Conservation (phyloP, 371 early-diverging fungal genomes). For the Mucor velutinosus region DNA sequence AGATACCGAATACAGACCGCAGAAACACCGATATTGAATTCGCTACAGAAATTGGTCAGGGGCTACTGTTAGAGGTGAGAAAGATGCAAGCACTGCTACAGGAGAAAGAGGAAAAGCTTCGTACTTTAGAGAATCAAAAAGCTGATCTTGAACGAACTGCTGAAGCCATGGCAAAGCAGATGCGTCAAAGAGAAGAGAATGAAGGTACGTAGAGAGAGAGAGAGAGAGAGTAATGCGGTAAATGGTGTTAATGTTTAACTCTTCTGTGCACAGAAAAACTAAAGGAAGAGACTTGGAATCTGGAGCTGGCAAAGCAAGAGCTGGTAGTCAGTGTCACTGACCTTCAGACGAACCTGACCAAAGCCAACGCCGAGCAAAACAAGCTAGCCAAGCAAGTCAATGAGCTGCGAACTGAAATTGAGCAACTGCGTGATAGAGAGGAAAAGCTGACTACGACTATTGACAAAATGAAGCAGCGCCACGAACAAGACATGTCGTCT, state of each 20-base stretch:
- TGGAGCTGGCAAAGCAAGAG: conserved; percentile 63
- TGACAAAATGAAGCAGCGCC: conserved; percentile 57
- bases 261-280: conserved; percentile 42
- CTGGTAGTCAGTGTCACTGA: conserved; percentile 56
- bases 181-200: conserved; percentile 62
- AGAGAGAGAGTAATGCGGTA: too few species aligned
- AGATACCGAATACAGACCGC: conserved; percentile 51
- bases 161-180: conserved; percentile 65
- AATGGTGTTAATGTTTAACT: too few species aligned
- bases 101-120: conserved; percentile 68
- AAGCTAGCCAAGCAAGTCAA: conserved; percentile 59
- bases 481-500: conserved; percentile 67
- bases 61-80: conserved; percentile 51
- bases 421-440: conserved; percentile 67
- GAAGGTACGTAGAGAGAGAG: too few species aligned
- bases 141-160: conserved; percentile 65
- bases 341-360: conserved; percentile 57
- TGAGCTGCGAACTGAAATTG: conserved; percentile 59
- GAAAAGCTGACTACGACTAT: conserved; percentile 58
- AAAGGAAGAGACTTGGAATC: conserved; percentile 66
- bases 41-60: conserved; percentile 62
- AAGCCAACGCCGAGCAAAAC: conserved; percentile 59
- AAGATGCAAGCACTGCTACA: conserved; percentile 56
- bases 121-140: conserved; percentile 64
- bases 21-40: conserved; percentile 59